Evolutionary conservation across 2,329 filamentous ascomycete species (phyloP), one percentile per base, ranked within the genome.

Genomic region (Aspergillus udagawae): DNA sequence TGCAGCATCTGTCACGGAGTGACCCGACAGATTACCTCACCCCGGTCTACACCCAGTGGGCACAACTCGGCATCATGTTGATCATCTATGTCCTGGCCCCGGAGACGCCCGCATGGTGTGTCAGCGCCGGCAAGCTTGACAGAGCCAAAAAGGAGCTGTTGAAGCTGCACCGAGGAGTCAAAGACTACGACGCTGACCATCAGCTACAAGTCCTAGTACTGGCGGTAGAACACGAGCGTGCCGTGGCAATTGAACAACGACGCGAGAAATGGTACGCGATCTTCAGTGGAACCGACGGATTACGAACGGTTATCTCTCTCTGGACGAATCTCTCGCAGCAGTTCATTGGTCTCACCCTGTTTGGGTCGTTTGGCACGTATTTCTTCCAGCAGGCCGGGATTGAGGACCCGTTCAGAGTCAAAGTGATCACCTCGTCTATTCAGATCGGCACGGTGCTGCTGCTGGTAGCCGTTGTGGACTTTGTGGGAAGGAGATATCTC

Each of bases 341-440:
- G 27, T 60, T 63, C 28, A 60, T 59, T 49, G 60, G 62, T 8
- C 53, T 63, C 2, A 60, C 55, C 29, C 50, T 62, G 20, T 62
- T 63, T 14, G 55, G 57, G 4, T 59, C 58, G 2, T 64, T 60
- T 49, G 60, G 60, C 3, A 62, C 60, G n/a, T 63, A 63, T n/a
- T 63, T 63, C 53, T 63, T 63, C 41, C 58, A 58, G 55, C 60
- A 62, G 17, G 60, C 61, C 8, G 58, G 61, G 12, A 20, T 63
- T 14, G 48, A 50, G 1, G 60, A 61, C 41, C 61, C 55, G 8
- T 58, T 58, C 29, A 44, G 50, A 10, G 50, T 59, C 8, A 61
- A 54, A 6, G 44, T 53, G 23, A 61, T 57, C 41, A 50, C 51
- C 35, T 56, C 56, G 27, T 54, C 52, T 2, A 58, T 58, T n/a